These are phyloP conservation scores for Symbiotaphrina buchneri DNA, from an alignment of 495 filamentous ascomycete species.

Conservation along the genomic window DNA sequence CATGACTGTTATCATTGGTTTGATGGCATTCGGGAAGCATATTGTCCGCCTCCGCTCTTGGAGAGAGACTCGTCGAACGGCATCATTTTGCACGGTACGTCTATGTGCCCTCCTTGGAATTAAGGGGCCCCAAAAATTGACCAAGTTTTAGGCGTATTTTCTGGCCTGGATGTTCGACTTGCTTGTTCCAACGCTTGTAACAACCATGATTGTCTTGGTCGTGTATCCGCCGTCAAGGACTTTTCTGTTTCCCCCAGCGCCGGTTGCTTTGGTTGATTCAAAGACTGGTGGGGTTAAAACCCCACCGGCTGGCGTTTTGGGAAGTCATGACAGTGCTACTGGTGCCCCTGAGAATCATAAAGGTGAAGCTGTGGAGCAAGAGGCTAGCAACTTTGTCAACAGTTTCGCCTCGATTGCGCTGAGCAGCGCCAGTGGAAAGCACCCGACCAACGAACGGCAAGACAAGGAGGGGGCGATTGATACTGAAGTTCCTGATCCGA, in stretches of 20 bases:
- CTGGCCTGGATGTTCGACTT: constrained; percentile 54
- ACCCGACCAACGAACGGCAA: constrained; percentile 13
- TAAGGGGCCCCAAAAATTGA: background rate
- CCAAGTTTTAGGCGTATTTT: constrained; percentile 33
- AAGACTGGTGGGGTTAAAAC: constrained; percentile 44
- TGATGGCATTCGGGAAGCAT: constrained; percentile 47
- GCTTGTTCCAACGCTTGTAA: constrained; percentile 35
- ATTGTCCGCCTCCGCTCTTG: constrained; percentile 59
- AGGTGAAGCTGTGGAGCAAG: constrained; percentile 70
- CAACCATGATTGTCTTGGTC: constrained; percentile 38
- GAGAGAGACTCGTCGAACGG: constrained; percentile 47
- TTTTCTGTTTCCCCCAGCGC: constrained; percentile 53
- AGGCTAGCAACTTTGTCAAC: constrained; percentile 63
- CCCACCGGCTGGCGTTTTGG: constrained; percentile 43
- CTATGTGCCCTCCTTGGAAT: background rate
- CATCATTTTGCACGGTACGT: constrained; percentile 36
- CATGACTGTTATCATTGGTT: constrained; percentile 51
- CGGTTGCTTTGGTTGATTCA: constrained; percentile 37
- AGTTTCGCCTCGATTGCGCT: constrained; percentile 53
- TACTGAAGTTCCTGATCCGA: constrained; percentile 34
- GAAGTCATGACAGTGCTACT: constrained; percentile 56
- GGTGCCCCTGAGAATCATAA: constrained; percentile 69
- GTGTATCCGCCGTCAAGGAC: constrained; percentile 37
- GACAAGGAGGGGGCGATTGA: constrained; percentile 16
- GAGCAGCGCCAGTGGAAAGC: constrained; percentile 52